Percentiles rank a stretch among this genome's conserved stretches.
phyloP scores from a whole-genome alignment of 78 protist species.

The Tieghemostelium lacteum region DNA sequence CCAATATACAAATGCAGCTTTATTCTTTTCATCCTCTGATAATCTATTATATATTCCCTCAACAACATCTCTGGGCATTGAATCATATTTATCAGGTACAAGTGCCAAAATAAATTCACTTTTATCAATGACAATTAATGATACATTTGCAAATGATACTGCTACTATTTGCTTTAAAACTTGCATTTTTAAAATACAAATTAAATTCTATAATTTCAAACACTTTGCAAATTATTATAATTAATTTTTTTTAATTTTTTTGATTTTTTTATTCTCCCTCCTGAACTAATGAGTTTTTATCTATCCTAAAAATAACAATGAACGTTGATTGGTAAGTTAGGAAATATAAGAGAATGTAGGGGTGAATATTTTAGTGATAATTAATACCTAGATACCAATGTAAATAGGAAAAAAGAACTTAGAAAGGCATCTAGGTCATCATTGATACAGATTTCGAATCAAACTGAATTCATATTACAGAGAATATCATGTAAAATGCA shows the following conservation, averaged over 20 bases:
- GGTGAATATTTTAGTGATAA: too few relatives aligned
- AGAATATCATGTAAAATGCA: conserved; percentile 66
- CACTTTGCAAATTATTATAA: too few relatives aligned
- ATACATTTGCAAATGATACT: not conserved
- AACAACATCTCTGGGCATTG: not conserved
- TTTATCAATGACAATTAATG: not conserved
- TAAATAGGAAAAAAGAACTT: conserved; percentile 60
- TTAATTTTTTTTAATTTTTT: too few relatives aligned
- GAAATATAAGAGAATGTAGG: too few relatives aligned
- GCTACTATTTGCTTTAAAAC: not conserved
- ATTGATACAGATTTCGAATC: conserved; percentile 31
- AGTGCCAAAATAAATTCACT: not conserved
- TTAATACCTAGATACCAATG: too few relatives aligned
- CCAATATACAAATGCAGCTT: conserved; percentile 12
- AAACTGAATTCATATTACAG: conserved; percentile 69
- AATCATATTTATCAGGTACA: not conserved
- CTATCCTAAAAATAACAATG: too few relatives aligned
- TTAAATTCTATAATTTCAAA: conserved; percentile 14
- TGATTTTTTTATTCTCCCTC: too few relatives aligned
- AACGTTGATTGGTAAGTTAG: too few relatives aligned
- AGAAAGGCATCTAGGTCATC: conserved; percentile 61
- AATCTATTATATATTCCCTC: not conserved
- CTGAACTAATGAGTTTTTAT: too few relatives aligned
- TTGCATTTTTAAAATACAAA: conserved; percentile 13
- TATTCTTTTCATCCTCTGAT: not conserved